A percentile compares a stretch with the other conserved stretches of the same genome.
Conservation (phyloP, 1,284 basidiomycete species). For the Athelia sp. region DNA sequence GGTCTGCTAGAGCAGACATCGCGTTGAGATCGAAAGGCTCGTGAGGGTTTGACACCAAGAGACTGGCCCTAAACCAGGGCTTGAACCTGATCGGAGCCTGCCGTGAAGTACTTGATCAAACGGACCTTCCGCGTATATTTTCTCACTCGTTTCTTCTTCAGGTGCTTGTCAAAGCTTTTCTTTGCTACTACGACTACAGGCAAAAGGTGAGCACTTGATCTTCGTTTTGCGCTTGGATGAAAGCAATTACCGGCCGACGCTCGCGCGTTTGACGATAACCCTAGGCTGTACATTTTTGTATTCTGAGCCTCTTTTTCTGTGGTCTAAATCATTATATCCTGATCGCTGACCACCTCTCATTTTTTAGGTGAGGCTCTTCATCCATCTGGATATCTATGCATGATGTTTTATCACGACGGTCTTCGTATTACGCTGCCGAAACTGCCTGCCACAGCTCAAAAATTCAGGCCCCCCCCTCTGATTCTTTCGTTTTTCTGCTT, state of each 20-base stretch:
- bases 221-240: neutral
- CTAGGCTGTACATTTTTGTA: conserved; percentile 3
- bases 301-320: conserved; percentile 2
- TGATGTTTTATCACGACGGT: conserved; percentile 22
- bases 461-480: conserved; percentile 18
- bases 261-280: conserved; percentile 1
- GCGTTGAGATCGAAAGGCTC: no score
- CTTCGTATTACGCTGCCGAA: conserved; percentile 20
- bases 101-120: neutral
- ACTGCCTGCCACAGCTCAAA: conserved; percentile 23
- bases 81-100: neutral
- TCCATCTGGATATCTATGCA: neutral
- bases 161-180: conserved; percentile 3
- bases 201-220: conserved; percentile 3
- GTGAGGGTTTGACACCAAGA: neutral
- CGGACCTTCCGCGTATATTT: conserved; percentile 2
- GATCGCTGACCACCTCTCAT: neutral
- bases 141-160: conserved; percentile 6
- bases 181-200: neutral
- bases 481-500: conserved; percentile 1
- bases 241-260: conserved; percentile 1
- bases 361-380: conserved; percentile 2
- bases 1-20: conserved; percentile 38
- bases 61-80: conserved; percentile 2
- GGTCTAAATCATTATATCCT: neutral